These are phyloP conservation scores for Boletus barrowsii DNA, from an alignment of 768 basidiomycete genomes.

Conservation along the genomic window DNA sequence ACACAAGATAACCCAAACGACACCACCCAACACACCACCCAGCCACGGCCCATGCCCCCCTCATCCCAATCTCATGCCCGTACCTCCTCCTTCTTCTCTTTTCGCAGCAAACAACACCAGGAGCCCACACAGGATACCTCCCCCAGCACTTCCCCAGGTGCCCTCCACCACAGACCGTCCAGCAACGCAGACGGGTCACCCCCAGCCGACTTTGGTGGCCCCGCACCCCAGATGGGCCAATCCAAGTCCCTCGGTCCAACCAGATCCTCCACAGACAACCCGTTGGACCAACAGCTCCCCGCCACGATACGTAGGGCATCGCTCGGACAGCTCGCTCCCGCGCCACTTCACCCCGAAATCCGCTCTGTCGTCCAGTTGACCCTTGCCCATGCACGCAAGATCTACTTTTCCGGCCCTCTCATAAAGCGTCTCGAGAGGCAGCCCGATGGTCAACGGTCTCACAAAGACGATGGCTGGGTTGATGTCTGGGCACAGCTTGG, in stretches of 20 bases:
- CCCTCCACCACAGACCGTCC: conserved; percentile 14
- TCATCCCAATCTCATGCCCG: conserved; percentile 42
- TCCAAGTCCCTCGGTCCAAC: conserved; percentile 32
- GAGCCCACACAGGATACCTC: conserved; percentile 13
- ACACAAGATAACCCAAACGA: conserved; percentile 18
- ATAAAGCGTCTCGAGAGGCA: conserved; percentile 74
- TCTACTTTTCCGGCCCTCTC: conserved; percentile 85
- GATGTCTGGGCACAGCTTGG: conserved; percentile 90
- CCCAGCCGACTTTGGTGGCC: conserved; percentile 20
- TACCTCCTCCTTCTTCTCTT: conserved; percentile 65
- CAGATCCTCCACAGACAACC: conserved; percentile 19
- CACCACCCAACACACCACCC: conserved; percentile 13
- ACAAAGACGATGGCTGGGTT: conserved; percentile 75
- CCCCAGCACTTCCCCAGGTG: conserved; percentile 15
- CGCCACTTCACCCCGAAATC: conserved; percentile 75
- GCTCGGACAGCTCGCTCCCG: conserved; percentile 20
- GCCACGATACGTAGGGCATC: conserved; percentile 19
- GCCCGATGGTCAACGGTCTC: conserved; percentile 66
- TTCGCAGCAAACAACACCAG: conserved; percentile 41
- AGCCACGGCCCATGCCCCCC: conserved; percentile 28
- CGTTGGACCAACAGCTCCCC: conserved; percentile 24
- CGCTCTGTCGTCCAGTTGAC: conserved; percentile 74
- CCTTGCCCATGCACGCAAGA: conserved; percentile 74
- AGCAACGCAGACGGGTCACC: conserved; percentile 11
- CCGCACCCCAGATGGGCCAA: conserved; percentile 32